Conservation (phyloP, 805 yeast genomes). For the Monosporozyma yasuniensis region DNA sequence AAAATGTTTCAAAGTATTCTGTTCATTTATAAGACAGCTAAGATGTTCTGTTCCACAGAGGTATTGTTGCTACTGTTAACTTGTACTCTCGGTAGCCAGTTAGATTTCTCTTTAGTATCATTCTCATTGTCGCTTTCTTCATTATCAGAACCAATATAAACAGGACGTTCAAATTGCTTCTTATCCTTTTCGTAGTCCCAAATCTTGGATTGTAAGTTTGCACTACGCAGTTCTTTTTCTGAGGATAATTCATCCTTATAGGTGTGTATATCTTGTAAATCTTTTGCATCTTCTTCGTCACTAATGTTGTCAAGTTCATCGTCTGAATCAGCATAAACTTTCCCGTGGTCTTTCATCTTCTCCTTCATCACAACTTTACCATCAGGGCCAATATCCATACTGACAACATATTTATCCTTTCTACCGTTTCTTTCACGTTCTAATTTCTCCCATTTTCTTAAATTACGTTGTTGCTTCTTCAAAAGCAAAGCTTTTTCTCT, state of each 20-base stretch:
- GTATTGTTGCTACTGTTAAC: constrained; percentile 12
- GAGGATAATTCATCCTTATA: constrained; percentile 19
- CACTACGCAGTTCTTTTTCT: constrained; percentile 10
- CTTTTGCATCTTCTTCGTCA: constrained; percentile 31
- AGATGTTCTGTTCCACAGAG: constrained; percentile 23
- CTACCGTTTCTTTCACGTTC: constrained; percentile 58
- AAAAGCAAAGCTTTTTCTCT: constrained; percentile 80
- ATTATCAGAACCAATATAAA: constrained; percentile 26
- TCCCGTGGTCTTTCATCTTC: constrained; percentile 19
- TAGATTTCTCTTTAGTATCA: background rate
- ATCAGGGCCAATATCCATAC: constrained; percentile 62
- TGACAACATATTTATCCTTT: constrained; percentile 58
- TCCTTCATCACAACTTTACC: constrained; percentile 70
- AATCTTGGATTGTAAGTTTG: constrained; percentile 29
- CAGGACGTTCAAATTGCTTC: constrained; percentile 47
- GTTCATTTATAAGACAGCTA: constrained; percentile 18
- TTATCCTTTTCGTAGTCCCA: constrained; percentile 59
- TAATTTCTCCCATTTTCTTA: constrained; percentile 52
- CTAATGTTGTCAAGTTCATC: constrained; percentile 30
- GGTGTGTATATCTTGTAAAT: constrained; percentile 22
- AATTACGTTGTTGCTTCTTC: constrained; percentile 72
- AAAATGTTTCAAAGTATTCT: background rate
- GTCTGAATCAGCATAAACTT: constrained; percentile 21
- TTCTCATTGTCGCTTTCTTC: background rate
- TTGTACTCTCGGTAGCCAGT: constrained; percentile 21